Percentiles rank a stretch among this genome's conserved stretches.
Evolutionary conservation across 2,329 filamentous ascomycete genomes (phyloP).

Genomic region (Paracamarosporium sp.): DNA sequence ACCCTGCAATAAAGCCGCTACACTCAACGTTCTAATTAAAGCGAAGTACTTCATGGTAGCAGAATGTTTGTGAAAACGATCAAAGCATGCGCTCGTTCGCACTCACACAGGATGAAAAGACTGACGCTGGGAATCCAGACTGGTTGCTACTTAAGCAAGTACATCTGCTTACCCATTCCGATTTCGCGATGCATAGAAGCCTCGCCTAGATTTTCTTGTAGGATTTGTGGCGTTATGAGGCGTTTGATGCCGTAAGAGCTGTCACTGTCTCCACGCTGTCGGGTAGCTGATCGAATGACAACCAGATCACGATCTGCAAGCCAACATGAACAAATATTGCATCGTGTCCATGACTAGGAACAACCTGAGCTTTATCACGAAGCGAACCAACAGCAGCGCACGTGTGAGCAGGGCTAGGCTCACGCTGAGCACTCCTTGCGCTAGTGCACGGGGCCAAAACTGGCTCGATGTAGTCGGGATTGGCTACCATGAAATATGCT

Average conservation of each 20-base stretch:
- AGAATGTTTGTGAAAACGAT: neutral
- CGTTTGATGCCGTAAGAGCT: neutral
- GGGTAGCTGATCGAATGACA: neutral
- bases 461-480: neutral
- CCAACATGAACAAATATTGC: neutral
- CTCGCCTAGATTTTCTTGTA: neutral
- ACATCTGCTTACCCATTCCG: neutral
- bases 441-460: neutral
- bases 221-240: neutral
- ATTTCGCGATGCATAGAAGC: neutral
- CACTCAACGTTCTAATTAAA: neutral
- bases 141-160: neutral
- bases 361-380: neutral
- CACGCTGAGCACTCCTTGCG: neutral
- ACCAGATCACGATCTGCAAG: neutral
- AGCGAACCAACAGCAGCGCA: neutral
- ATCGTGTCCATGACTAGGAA: neutral
- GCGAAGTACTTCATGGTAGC: slow-evolving; percentile 4
- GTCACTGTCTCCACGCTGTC: neutral
- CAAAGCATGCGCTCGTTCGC: neutral
- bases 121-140: neutral
- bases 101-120: neutral
- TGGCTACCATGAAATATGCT: neutral
- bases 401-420: neutral
- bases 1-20: neutral